These are phyloP conservation scores for Bromus sterilis DNA, from an alignment of 176 grass and related monocot genomes.

Conservation along the genomic window DNA sequence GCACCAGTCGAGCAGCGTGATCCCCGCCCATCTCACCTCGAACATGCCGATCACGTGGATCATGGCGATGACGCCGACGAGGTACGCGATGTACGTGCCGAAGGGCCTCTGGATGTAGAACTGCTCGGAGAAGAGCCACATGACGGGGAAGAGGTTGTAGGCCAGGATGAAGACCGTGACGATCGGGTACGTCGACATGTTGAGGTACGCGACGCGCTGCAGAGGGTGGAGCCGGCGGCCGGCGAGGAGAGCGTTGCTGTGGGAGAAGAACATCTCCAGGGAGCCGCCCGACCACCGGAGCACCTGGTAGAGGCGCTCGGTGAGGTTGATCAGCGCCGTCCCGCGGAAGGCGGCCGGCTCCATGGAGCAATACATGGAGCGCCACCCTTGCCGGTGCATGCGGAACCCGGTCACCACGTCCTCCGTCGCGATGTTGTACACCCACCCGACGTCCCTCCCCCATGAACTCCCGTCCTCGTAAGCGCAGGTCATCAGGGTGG, in stretches of 20 bases:
- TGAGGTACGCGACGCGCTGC: slow-evolving; percentile 34
- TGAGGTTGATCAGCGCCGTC: slow-evolving; percentile 43
- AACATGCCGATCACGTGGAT: slow-evolving; percentile 43
- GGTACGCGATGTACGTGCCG: slow-evolving; percentile 20
- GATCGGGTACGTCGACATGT: slow-evolving; percentile 44
- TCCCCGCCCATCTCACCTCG: slow-evolving; percentile 32
- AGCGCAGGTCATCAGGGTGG: slow-evolving; percentile 14
- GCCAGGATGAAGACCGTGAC: slow-evolving; percentile 35
- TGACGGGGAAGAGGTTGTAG: slow-evolving; percentile 39
- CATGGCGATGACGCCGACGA: slow-evolving; percentile 10
- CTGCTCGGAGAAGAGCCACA: slow-evolving; percentile 37
- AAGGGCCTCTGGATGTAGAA: slow-evolving; percentile 42
- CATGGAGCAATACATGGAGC: slow-evolving; percentile 30
- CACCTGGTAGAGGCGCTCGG: slow-evolving; percentile 41
- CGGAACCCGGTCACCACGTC: slow-evolving; percentile 45
- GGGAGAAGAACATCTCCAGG: slow-evolving; percentile 49
- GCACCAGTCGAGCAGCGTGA: slow-evolving; percentile 45
- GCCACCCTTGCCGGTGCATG: slow-evolving; percentile 42
- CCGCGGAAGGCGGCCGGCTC: slow-evolving; percentile 38
- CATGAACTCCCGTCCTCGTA: slow-evolving; percentile 29
- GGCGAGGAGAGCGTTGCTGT: slow-evolving; percentile 33
- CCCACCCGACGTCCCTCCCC: slow-evolving; percentile 38
- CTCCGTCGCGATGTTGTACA: slow-evolving; percentile 48
- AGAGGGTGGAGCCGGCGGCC: slow-evolving; percentile 8
- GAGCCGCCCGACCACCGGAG: slow-evolving; percentile 31